Evolutionary conservation across 441 rosid species (phyloP).

Genomic region (Pelargonium myrrhifolium): DNA sequence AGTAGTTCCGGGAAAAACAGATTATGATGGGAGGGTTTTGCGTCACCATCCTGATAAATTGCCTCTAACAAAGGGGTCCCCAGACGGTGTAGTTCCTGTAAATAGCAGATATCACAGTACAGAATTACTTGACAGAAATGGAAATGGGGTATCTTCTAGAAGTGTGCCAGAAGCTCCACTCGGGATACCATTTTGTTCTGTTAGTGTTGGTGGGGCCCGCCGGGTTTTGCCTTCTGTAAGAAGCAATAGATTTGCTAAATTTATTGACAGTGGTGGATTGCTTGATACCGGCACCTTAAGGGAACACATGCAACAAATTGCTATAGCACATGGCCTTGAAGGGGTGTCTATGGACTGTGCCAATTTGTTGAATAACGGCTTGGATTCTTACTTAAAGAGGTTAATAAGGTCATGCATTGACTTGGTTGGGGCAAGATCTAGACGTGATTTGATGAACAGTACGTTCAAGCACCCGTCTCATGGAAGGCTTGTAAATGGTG

Average conservation of each 20-base stretch:
- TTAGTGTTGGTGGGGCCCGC: conserved; percentile 57
- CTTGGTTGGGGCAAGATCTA: conserved; percentile 48
- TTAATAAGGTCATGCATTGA: conserved; percentile 62
- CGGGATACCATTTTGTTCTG: conserved; percentile 58
- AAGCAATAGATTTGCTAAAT: conserved; percentile 33
- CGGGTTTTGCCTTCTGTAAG: conserved; percentile 35
- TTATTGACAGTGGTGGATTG: conserved; percentile 53
- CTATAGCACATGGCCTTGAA: conserved; percentile 60
- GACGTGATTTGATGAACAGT: conserved; percentile 31
- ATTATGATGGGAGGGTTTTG: conserved; percentile 37
- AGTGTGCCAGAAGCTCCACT: conserved; percentile 60
- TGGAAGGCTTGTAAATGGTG: conserved; percentile 42
- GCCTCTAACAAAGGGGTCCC: conserved; percentile 20
- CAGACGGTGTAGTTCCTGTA: conserved; percentile 24
- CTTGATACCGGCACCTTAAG: conserved; percentile 53
- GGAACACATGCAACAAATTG: conserved; percentile 71
- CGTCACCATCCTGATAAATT: conserved; percentile 28
- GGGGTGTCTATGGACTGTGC: conserved; percentile 78
- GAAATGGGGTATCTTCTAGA: conserved; percentile 45
- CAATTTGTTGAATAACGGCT: conserved; percentile 47
- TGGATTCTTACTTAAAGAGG: conserved; percentile 71
- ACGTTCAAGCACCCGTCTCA: conserved; percentile 48
- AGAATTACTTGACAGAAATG: conserved; percentile 31
- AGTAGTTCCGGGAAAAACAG: conserved; percentile 39
- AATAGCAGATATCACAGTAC: conserved; percentile 34